Evolutionary conservation across 106 monocot genomes (phyloP), one percentile per base, ranked within the genome.

Genomic region (Apostasia shenzhenica): DNA sequence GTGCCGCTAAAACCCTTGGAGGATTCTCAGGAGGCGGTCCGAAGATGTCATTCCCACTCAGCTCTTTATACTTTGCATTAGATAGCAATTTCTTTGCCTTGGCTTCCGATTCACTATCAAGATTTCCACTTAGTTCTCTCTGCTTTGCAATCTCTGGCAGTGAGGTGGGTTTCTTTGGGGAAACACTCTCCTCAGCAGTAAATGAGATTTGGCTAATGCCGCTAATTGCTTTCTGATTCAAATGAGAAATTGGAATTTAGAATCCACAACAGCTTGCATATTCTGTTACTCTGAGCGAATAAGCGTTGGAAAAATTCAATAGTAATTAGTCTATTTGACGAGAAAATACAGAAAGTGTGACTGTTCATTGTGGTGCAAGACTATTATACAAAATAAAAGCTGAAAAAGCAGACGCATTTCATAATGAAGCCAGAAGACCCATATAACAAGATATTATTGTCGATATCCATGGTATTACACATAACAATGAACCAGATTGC

Each of bases 151-250:
- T 75, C 64, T 85, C 85, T 56, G 85, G 63, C 6, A 85, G 44
- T 0, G 81, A 72, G 13, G 57, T 63, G 9, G 85, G 85, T 58
- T 85, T 85, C 72, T 75, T 85, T 43, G 77, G 81, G 13, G 81
- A 75, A 59, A 85, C 50, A 67, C 46, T 78, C 75, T 85, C 81
- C 26, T 85, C 85, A 10, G 75, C 52, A 65, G 75, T 72, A 63
- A 85, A 85, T 5, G 85, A 85, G 57, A 85, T 85, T 61, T 85
- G 81, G 46, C 85, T 85, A 40, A 80, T 78, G 14, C 69, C 70
- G 68, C 71, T 71, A 14, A 45, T 53, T 45, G 80, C 71, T 78
- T 80, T 77, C 81, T 85, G 74, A 37, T 7, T 67, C 56, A 60
- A 11, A 66, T 48, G 67, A 66, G 6, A 47, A 26, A 26, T 26